Base-by-base conservation (phyloP, 2,329 filamentous ascomycete genomes). In the Penicillium sp. region DNA sequence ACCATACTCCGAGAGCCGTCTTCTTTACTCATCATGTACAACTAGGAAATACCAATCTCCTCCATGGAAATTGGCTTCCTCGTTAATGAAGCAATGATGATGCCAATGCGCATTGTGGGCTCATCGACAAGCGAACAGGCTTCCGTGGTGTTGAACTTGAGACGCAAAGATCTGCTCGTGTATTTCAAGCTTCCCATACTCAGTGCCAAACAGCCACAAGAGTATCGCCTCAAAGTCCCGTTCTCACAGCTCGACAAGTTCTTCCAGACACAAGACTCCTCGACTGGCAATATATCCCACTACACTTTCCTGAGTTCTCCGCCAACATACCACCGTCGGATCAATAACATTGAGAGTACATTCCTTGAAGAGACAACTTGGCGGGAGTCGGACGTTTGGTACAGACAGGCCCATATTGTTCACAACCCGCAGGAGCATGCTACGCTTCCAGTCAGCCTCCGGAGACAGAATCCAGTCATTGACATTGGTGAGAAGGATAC, bases 61-160 rank as follows among this genome's bases (percentile, higher is more conserved):
- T 78, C 76, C 0, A 69, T 93, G 1, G 83, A 87, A 19, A 90
- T 93, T 67, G 90, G 91, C 0, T 79, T 87, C 46, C 82, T 87
- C 76, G 68, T 83, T 1, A 76, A 82, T 1, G 82, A 85, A 5
- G 78, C 76, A 3, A 79, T 80, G 0, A 87, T 93, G 82, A 84
- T 88, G 71, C 75, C 81, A 8, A 85, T 91, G 82, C 84, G 83
- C 56, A 83, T 79, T 1, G 69, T 82, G 7, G 64, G 67, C 15
- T 58, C 73, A 4, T 65, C 62, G 5, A 53, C 46, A 3, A 46
- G 63, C 5, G 66, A 68, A 4, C 51, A 66, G 2, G 66, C 81
- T 3, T 70, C 70, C 17, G 60, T 84, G 50, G 70, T 73, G 9
- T 66, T 85, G 5, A 78, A 85, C 58, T 61, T 85, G 41, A 73